phyloP scores from a whole-genome alignment of 192 early-diverging fungal species.

The Piromyces sp. region DNA sequence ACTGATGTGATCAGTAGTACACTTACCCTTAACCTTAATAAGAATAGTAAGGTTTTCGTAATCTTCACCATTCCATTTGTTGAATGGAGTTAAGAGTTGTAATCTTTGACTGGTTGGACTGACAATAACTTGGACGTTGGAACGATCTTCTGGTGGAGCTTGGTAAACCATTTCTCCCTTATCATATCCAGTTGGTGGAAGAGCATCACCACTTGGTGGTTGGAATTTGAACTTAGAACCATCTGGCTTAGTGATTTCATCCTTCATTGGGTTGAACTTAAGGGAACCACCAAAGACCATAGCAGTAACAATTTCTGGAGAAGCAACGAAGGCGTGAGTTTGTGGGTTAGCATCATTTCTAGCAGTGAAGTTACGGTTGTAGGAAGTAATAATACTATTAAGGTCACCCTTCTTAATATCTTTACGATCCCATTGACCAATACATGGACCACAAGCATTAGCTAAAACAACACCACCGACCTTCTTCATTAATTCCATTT shows the following conservation, averaged over 20 bases:
- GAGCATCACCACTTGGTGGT: slow-evolving; percentile 66
- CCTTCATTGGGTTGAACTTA: slow-evolving; percentile 85
- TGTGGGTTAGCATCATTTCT: slow-evolving; percentile 97
- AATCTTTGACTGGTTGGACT: slow-evolving; percentile 73
- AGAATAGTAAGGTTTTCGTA: slow-evolving; percentile 62
- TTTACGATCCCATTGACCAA: slow-evolving; percentile 96
- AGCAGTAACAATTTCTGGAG: slow-evolving; percentile 87
- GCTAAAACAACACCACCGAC: slow-evolving; percentile 80
- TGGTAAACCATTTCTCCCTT: slow-evolving; percentile 88
- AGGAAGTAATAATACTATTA: slow-evolving; percentile 97
- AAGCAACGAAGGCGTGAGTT: slow-evolving; percentile 91
- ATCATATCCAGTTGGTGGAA: slow-evolving; percentile 86
- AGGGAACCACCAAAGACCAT: slow-evolving; percentile 86
- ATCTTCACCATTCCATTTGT: slow-evolving; percentile 78
- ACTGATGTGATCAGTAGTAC: slow-evolving; percentile 97
- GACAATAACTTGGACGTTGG: slow-evolving; percentile 52
- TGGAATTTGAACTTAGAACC: slow-evolving; percentile 92
- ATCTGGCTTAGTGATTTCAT: slow-evolving; percentile 63
- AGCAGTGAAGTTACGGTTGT: slow-evolving; percentile 98
- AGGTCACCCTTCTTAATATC: slow-evolving; percentile 90
- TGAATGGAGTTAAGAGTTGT: slow-evolving; percentile 76
- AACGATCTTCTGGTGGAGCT: slow-evolving; percentile 73
- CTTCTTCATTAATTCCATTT: slow-evolving; percentile 50
- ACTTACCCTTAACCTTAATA: slow-evolving; percentile 95
- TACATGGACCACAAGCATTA: slow-evolving; percentile 97